Conservation (phyloP, 257 asterid genomes). For the Solanum gandarillasii region DNA sequence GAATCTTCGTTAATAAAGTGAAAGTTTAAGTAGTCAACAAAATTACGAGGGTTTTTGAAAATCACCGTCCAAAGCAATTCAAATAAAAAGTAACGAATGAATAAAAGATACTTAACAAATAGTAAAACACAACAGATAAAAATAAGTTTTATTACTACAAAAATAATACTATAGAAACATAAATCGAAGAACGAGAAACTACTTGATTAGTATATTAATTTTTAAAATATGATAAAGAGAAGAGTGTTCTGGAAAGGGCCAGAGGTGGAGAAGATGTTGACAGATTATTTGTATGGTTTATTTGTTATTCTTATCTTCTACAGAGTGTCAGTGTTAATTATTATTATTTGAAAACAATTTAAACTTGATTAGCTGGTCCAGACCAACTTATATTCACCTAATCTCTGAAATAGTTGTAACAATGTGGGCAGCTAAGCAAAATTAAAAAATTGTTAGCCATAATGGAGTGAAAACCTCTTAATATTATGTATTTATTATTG, state of each 20-base stretch:
- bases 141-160: not conserved
- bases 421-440: constrained; percentile 27
- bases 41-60: too few species aligned
- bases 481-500: not conserved
- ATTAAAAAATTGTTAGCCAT: not conserved
- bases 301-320: constrained; percentile 35
- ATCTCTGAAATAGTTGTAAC: constrained; percentile 6
- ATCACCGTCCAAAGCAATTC: too few species aligned
- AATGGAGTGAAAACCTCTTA: not conserved
- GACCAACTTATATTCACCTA: constrained; percentile 17
- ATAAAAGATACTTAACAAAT: not conserved
- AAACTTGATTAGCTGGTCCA: constrained; percentile 25
- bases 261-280: constrained; percentile 16
- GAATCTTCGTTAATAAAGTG: not conserved
- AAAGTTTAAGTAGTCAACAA: not conserved
- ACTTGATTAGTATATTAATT: not conserved
- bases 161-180: not conserved
- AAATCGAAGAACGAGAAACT: not conserved
- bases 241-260: constrained; percentile 38
- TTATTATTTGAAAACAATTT: not conserved
- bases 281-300: constrained; percentile 15
- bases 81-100: too few species aligned
- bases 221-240: not conserved
- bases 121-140: not conserved
- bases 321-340: constrained; percentile 27